Evolutionary conservation across 2,329 filamentous ascomycete species (phyloP).

Genomic region (Aspergillus novoparasiticus): DNA sequence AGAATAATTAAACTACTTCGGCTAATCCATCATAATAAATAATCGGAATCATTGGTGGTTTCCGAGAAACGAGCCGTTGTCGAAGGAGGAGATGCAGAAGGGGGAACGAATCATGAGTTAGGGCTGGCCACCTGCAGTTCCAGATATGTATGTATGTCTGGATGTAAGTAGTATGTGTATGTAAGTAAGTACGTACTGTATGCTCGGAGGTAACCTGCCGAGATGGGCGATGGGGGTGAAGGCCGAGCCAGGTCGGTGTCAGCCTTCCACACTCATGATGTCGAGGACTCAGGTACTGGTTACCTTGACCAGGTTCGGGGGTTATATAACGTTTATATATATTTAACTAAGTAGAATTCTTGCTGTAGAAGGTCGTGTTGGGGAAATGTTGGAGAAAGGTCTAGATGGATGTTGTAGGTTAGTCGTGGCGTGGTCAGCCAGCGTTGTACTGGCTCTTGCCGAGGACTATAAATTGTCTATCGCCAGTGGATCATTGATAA

Average conservation of each 20-base stretch:
- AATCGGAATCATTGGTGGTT: not conserved
- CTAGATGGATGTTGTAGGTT: not conserved
- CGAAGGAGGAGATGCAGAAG: conserved; percentile 42
- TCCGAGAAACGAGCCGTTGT: conserved; percentile 4
- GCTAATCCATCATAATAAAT: conserved; percentile 1
- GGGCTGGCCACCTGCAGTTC: conserved; percentile 31
- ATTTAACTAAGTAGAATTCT: not conserved
- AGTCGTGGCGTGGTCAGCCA: not conserved
- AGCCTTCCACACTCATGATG: not conserved
- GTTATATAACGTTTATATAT: not conserved
- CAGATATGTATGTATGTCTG: not conserved
- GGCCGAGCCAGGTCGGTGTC: not conserved
- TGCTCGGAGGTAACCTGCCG: not conserved
- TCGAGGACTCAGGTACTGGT: not conserved
- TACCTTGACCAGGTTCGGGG: not conserved
- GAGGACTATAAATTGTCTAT: conserved; percentile 1
- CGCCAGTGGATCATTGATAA: conserved; percentile 3
- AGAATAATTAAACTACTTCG: not conserved
- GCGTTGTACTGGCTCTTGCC: not conserved
- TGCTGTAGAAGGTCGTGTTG: not conserved
- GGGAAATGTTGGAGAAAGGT: not conserved
- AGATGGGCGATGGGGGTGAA: not conserved
- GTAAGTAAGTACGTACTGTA: not conserved
- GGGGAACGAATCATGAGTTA: conserved; percentile 55
- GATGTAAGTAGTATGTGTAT: not conserved